These are phyloP conservation scores for Arabidopsis suecica DNA, from an alignment of 345 rosid species.

Conservation along the genomic window DNA sequence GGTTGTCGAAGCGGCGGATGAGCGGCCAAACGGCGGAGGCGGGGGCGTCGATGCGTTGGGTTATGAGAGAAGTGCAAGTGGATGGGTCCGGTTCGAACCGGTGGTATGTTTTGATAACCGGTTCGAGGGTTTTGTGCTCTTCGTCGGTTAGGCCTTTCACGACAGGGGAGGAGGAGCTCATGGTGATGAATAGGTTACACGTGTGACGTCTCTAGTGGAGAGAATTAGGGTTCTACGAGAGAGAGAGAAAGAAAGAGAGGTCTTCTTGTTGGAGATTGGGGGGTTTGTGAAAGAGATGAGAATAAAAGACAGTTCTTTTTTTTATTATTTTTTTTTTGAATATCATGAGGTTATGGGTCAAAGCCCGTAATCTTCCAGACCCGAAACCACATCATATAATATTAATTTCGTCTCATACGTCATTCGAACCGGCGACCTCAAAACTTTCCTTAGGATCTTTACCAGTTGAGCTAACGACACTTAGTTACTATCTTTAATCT, in stretches of 20 bases:
- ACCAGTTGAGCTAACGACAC: too few species aligned
- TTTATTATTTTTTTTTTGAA: too few species aligned
- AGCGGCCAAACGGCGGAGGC: constrained; percentile 68
- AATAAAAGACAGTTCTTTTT: background rate
- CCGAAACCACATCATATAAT: too few species aligned
- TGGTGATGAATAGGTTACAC: constrained; percentile 19
- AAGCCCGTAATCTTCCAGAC: too few species aligned
- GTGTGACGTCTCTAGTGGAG: constrained; percentile 6
- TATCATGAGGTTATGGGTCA: too few species aligned
- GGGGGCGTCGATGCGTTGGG: constrained; percentile 78
- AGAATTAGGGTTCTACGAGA: constrained; percentile 7
- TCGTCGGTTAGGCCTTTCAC: constrained; percentile 58
- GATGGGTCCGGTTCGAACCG: constrained; percentile 53
- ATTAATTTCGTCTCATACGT: too few species aligned
- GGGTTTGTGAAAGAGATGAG: constrained; percentile 23
- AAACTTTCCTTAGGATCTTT: too few species aligned
- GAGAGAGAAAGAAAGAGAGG: background rate
- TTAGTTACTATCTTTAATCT: background rate
- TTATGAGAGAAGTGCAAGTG: constrained; percentile 76
- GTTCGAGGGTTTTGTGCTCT: constrained; percentile 57
- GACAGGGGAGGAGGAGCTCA: constrained; percentile 20
- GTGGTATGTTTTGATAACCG: constrained; percentile 63
- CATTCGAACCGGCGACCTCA: too few species aligned
- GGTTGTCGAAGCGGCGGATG: constrained; percentile 66
- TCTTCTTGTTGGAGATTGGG: constrained; percentile 28